Percentiles rank a stretch among this genome's conserved stretches.
Evolutionary conservation across 257 asterid genomes (phyloP).

Genomic region (Solanum megistacrolobum): DNA sequence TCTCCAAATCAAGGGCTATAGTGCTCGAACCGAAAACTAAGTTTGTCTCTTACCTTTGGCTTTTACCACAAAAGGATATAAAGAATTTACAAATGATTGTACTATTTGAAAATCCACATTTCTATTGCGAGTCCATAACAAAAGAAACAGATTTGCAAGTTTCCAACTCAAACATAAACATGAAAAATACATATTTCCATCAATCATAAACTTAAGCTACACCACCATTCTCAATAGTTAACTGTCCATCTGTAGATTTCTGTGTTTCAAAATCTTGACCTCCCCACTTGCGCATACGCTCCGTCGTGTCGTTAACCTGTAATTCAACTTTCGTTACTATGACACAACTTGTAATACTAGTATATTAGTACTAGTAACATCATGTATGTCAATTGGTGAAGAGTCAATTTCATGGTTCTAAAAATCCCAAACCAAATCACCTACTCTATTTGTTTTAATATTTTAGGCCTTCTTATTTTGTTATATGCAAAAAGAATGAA

Average conservation of each 20-base stretch:
- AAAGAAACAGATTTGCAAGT: background rate
- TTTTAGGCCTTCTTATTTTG: background rate
- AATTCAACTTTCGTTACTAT: background rate
- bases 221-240: background rate
- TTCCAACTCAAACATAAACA: background rate
- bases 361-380: background rate
- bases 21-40: too few species aligned
- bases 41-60: too few species aligned
- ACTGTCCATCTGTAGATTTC: background rate
- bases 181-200: background rate
- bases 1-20: too few species aligned
- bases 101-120: background rate
- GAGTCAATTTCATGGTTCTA: background rate
- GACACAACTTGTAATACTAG: background rate
- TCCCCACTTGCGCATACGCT: slow-evolving; percentile 68
- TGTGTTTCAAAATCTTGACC: slow-evolving; percentile 21
- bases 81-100: background rate
- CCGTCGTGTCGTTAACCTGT: slow-evolving; percentile 54
- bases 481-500: background rate
- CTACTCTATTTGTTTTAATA: background rate
- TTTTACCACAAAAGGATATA: background rate
- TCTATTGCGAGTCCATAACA: background rate
- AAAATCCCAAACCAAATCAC: background rate
- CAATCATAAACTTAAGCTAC: background rate
- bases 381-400: background rate